Evolutionary conservation across 2,329 filamentous ascomycete genomes (phyloP), one percentile per base, ranked within the genome.

Genomic region (Diaporthe capsici): DNA sequence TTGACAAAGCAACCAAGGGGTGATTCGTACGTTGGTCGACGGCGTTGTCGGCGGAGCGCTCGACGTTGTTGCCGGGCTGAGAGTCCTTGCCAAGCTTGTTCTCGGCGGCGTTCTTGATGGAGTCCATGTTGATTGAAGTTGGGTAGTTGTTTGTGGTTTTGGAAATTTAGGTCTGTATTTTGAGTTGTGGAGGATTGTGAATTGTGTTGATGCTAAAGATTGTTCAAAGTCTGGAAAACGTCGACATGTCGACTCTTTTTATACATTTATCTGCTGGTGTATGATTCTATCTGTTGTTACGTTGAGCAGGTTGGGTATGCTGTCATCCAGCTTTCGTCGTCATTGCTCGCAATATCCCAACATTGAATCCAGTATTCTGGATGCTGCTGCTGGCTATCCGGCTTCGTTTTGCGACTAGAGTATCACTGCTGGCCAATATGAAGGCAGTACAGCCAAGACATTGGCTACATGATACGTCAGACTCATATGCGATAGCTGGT

Each of bases 31-130:
- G 72, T n/a, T 75, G 31, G 75, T 79, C 77, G 44, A 60, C 70
- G 28, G 61, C 53, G n/a, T 78, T 75, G 55, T 79, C 76, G 44
- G 78, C 77, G 9, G 57, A 31, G 47, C 76, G 63, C 76, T 79
- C 78, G 47, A 78, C 53, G 53, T 31, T 37, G 77, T 76, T 73
- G 47, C 78, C 78, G 37, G 78, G 75, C 77, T 79, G 77, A 13
- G 78, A 72, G 70, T 76, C 76, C 75, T 78, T 78, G 70, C 55
- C 55, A 10, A 79, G 28, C 72, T 76, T 78, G 57, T 70, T 60
- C 39, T 76, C 57, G 42, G 60, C 75, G 51, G 72, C 42, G 63
- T 73, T 68, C 73, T 73, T 75, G 73, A 76, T 20, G 39, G 71
- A 53, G 60, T 75, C 73, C 73, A 75, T 76, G 12, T 8, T 68